Conservation (phyloP, 2,329 filamentous ascomycete species). For the Sordariomycetes sp. region DNA sequence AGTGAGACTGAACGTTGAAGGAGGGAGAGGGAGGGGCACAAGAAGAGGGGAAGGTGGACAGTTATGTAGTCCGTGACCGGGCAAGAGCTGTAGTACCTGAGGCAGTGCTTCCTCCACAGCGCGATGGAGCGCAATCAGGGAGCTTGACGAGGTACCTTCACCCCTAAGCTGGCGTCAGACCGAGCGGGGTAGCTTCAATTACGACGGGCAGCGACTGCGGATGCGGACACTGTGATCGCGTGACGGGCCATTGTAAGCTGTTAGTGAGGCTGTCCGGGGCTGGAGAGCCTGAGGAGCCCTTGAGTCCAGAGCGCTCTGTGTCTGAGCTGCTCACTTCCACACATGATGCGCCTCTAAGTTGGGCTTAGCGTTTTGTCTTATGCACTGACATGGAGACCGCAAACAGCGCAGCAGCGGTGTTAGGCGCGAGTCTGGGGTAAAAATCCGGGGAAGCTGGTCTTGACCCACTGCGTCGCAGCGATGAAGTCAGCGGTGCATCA, state of each 20-base stretch:
- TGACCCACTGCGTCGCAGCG: conserved; percentile 17
- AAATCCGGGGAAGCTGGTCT: conserved; percentile 24
- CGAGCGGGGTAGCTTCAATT: conserved; percentile 2
- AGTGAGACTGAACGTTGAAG: conserved; percentile 15
- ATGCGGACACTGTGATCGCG: not conserved
- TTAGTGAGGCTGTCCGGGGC: not conserved
- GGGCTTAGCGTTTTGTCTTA: no score
- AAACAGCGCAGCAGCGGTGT: not conserved
- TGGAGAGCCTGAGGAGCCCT: not conserved
- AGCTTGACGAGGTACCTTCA: not conserved
- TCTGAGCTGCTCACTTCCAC: no score
- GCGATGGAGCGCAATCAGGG: no score
- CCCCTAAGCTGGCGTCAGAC: conserved; percentile 1
- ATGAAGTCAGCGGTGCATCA: not conserved
- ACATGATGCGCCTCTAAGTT: no score
- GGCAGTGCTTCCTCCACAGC: conserved; percentile 7
- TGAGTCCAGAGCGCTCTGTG: not conserved
- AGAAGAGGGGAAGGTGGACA: conserved; percentile 18
- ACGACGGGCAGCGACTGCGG: not conserved
- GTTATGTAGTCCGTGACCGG: conserved; percentile 16
- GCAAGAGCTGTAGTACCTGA: conserved; percentile 8
- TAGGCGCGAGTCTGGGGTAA: conserved; percentile 14
- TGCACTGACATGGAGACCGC: no score
- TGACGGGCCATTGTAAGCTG: not conserved
- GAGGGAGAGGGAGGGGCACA: conserved; percentile 10